These are phyloP conservation scores for Roridomyces roridus DNA, from an alignment of 768 basidiomycete species.

Conservation along the genomic window DNA sequence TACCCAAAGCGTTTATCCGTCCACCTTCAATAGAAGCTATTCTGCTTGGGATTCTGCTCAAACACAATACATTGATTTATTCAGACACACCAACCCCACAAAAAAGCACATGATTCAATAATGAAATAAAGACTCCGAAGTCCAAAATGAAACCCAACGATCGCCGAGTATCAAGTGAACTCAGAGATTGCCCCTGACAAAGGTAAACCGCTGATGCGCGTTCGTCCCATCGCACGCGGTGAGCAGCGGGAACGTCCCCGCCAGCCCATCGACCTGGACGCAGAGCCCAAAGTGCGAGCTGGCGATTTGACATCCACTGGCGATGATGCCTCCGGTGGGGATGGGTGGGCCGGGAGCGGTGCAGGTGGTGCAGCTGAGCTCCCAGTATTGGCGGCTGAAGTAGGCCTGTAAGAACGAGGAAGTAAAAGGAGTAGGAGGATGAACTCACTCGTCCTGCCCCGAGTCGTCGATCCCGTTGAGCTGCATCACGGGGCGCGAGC, in stretches of 20 bases:
- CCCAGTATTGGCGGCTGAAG: conserved; percentile 18
- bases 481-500: not conserved
- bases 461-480: conserved; percentile 3
- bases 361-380: conserved; percentile 13
- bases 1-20: too few species aligned
- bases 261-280: not conserved
- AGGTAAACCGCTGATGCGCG: too few species aligned
- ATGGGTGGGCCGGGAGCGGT: not conserved
- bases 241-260: not conserved
- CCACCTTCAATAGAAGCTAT: too few species aligned
- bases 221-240: too few species aligned
- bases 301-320: not conserved
- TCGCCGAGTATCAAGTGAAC: too few species aligned
- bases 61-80: too few species aligned
- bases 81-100: too few species aligned
- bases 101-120: too few species aligned
- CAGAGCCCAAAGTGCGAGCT: not conserved
- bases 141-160: too few species aligned
- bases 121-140: too few species aligned
- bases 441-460: conserved; percentile 4
- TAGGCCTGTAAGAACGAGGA: not conserved
- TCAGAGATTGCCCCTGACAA: too few species aligned
- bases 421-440: not conserved
- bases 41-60: too few species aligned
- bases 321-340: not conserved